Evolutionary conservation across 2,329 filamentous ascomycete genomes (phyloP).

Genomic region (Bertia moriformis): DNA sequence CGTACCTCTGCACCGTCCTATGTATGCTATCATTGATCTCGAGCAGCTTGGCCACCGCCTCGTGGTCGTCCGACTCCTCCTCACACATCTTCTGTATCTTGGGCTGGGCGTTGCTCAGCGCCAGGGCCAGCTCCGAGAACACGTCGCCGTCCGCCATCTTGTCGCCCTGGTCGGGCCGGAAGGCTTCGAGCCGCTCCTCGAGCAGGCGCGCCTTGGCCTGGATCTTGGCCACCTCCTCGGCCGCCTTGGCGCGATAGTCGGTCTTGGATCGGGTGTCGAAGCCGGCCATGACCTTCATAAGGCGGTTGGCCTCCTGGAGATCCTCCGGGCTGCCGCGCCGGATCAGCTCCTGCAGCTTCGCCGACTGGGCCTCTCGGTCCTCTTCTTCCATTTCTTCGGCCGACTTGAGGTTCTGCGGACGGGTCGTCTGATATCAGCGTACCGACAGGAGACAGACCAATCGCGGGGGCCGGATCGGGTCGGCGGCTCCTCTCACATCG

Average conservation of each 20-base stretch:
- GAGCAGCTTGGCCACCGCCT: slow-evolving; percentile 85
- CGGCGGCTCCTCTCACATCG: slow-evolving; percentile 53
- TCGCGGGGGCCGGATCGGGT: neutral
- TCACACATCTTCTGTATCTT: slow-evolving; percentile 99
- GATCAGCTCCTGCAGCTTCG: slow-evolving; percentile 95
- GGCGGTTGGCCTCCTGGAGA: slow-evolving; percentile 84
- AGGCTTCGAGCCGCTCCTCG: slow-evolving; percentile 81
- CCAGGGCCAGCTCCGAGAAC: slow-evolving; percentile 72
- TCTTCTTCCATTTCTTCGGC: slow-evolving; percentile 98
- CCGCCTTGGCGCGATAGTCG: slow-evolving; percentile 93
- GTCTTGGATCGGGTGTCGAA: slow-evolving; percentile 93
- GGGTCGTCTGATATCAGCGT: slow-evolving; percentile 11
- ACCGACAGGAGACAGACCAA: slow-evolving; percentile 6
- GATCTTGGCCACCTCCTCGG: slow-evolving; percentile 85
- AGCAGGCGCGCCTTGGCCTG: slow-evolving; percentile 87
- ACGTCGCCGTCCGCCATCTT: slow-evolving; percentile 55
- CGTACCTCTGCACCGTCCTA: slow-evolving; percentile 87
- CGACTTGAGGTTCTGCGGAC: slow-evolving; percentile 75
- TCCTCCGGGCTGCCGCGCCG: slow-evolving; percentile 82
- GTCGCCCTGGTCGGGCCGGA: slow-evolving; percentile 62
- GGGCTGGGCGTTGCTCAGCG: slow-evolving; percentile 83
- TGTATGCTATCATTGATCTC: slow-evolving; percentile 99
- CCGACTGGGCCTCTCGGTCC: slow-evolving; percentile 83
- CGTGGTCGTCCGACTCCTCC: slow-evolving; percentile 91
- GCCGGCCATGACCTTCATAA: slow-evolving; percentile 99